phyloP scores from a whole-genome alignment of 2,329 filamentous ascomycete species.

The Aspergillus alliaceus region DNA sequence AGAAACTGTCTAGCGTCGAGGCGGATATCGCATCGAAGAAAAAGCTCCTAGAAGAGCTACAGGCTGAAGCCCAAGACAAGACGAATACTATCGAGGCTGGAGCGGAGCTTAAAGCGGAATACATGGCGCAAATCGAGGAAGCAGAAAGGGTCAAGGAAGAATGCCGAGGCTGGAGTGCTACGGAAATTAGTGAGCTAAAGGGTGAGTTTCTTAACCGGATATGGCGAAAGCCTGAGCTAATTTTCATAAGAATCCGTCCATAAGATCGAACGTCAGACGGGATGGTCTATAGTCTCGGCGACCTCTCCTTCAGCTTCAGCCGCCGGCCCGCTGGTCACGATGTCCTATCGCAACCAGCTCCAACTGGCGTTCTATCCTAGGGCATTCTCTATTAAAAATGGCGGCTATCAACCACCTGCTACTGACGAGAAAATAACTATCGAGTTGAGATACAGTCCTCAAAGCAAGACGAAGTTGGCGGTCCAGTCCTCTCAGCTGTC shows the following conservation, averaged over 20 bases:
- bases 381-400: conserved; percentile 30
- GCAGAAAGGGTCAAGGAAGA: conserved; percentile 84
- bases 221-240: background rate
- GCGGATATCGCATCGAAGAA: conserved; percentile 70
- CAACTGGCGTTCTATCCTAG: conserved; percentile 44
- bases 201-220: conserved; percentile 49
- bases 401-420: conserved; percentile 18
- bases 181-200: conserved; percentile 78
- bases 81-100: conserved; percentile 64
- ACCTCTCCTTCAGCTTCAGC: conserved; percentile 23
- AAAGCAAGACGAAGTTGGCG: conserved; percentile 15
- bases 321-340: conserved; percentile 37
- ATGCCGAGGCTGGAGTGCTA: conserved; percentile 82
- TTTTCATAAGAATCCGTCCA: conserved; percentile 35
- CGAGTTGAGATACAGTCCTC: conserved; percentile 35
- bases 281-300: conserved; percentile 46
- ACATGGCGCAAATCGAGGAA: conserved; percentile 71
- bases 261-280: conserved; percentile 41
- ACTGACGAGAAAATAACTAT: conserved; percentile 29
- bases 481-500: conserved; percentile 22
- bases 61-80: conserved; percentile 66
- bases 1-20: conserved; percentile 64
- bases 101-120: conserved; percentile 67
- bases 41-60: conserved; percentile 64
- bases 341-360: conserved; percentile 45